Evolutionary conservation across 345 rosid genomes (phyloP).

Genomic region (Euclidium syriacum): DNA sequence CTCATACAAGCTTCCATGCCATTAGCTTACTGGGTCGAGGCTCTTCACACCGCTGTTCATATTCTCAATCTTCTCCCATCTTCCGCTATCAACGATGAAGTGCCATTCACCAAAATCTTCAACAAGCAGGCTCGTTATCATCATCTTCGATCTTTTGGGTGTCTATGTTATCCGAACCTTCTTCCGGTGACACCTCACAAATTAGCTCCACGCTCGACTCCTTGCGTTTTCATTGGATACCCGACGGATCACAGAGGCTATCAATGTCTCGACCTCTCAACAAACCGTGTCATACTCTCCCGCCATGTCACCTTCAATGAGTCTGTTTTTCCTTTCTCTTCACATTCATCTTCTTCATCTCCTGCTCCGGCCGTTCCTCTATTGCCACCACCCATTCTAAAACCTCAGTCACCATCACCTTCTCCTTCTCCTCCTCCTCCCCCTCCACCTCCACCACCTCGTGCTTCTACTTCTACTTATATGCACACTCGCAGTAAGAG

Average conservation of each 20-base stretch:
- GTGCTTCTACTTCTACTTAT: background rate
- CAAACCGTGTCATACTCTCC: background rate
- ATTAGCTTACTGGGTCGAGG: too few relatives aligned
- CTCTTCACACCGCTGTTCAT: too few relatives aligned
- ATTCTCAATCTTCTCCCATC: background rate
- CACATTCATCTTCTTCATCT: too few relatives aligned
- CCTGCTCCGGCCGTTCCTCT: too few relatives aligned
- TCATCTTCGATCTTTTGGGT: background rate
- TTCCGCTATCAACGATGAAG: background rate
- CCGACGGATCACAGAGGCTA: background rate
- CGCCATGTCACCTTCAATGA: background rate
- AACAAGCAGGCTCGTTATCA: background rate
- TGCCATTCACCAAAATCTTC: background rate
- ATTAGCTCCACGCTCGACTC: background rate
- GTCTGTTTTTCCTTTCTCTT: background rate
- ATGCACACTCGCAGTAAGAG: background rate
- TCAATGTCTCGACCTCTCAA: background rate
- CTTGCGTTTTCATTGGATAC: background rate
- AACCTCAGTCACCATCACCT: background rate
- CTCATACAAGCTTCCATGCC: too few relatives aligned
- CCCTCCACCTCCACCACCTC: background rate
- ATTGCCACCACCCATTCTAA: background rate
- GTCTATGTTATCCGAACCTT: background rate
- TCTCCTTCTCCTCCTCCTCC: background rate
- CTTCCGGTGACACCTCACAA: background rate